Conservation (phyloP, 495 filamentous ascomycete genomes). For the Aspergillus leporis region DNA sequence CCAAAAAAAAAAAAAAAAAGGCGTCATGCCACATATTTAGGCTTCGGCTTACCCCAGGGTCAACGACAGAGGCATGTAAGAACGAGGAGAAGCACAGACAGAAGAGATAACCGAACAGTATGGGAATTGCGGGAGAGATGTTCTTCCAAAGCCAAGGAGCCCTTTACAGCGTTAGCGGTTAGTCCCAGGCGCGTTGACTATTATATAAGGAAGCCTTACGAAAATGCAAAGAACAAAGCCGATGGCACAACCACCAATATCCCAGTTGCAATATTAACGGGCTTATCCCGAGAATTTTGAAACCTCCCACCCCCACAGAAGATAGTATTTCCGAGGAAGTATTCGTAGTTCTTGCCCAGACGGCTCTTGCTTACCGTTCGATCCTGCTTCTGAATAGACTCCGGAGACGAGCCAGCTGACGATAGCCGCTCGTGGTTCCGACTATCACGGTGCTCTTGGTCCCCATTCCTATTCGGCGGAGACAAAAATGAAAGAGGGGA, state of each 20-base stretch:
- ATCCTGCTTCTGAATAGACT: conserved; percentile 35
- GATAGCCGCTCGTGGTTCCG: conserved; percentile 74
- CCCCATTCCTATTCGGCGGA: conserved; percentile 51
- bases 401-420: conserved; percentile 72
- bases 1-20: no score
- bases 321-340: conserved; percentile 87
- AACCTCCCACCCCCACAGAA: conserved; percentile 85
- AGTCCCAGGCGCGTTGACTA: not conserved
- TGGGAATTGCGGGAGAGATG: conserved; percentile 87
- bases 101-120: conserved; percentile 87
- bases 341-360: conserved; percentile 77
- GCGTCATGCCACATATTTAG: conserved; percentile 13
- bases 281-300: conserved; percentile 84
- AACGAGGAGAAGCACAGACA: conserved; percentile 91
- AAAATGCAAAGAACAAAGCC: conserved; percentile 81
- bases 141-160: conserved; percentile 89
- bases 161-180: conserved; percentile 31
- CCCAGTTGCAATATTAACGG: conserved; percentile 89
- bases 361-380: conserved; percentile 26
- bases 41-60: conserved; percentile 74
- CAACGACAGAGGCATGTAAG: conserved; percentile 83
- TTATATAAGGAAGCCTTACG: conserved; percentile 44
- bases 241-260: conserved; percentile 73
- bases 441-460: conserved; percentile 49
- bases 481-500: conserved; percentile 72